Conservation (phyloP, 352 stramenopile genomes). For the Globisporangium barbulae region DNA sequence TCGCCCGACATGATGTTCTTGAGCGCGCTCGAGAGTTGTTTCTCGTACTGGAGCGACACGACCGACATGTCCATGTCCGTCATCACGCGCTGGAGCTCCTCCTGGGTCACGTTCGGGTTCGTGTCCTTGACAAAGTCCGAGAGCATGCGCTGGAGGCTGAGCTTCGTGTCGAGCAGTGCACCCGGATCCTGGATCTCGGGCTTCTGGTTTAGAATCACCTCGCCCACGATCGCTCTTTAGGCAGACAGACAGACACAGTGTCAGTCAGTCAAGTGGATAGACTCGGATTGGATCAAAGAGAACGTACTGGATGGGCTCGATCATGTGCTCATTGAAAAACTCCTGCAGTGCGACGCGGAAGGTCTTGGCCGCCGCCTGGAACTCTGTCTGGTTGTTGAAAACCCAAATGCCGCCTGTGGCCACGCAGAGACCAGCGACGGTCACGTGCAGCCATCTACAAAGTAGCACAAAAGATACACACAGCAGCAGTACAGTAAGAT, state of each 20-base stretch:
- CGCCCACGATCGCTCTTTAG: slow-evolving; percentile 60
- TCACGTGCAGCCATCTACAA: slow-evolving; percentile 59
- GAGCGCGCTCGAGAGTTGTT: slow-evolving; percentile 56
- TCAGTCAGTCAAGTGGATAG: neutral
- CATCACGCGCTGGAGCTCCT: slow-evolving; percentile 51
- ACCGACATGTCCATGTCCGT: slow-evolving; percentile 73
- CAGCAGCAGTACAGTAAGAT: neutral
- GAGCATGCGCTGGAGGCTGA: slow-evolving; percentile 82
- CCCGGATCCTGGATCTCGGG: slow-evolving; percentile 76
- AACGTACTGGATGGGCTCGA: slow-evolving; percentile 61
- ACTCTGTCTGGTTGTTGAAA: slow-evolving; percentile 63
- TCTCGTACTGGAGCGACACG: slow-evolving; percentile 71
- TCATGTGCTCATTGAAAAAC: slow-evolving; percentile 80
- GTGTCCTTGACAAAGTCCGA: slow-evolving; percentile 76
- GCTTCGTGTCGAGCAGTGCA: slow-evolving; percentile 73
- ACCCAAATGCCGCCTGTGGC: slow-evolving; percentile 59
- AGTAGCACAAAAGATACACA: neutral
- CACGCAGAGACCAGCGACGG: slow-evolving; percentile 49
- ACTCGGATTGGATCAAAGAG: neutral
- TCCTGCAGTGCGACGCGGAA: slow-evolving; percentile 44
- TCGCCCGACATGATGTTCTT: slow-evolving; percentile 81
- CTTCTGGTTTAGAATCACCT: slow-evolving; percentile 85
- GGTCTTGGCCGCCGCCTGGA: slow-evolving; percentile 41
- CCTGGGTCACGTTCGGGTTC: slow-evolving; percentile 40
- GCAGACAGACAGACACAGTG: neutral